Percentiles rank a stretch among this genome's conserved stretches.
Evolutionary conservation across 768 basidiomycete genomes (phyloP).

Genomic region (Pleurotus citrinopileatus): DNA sequence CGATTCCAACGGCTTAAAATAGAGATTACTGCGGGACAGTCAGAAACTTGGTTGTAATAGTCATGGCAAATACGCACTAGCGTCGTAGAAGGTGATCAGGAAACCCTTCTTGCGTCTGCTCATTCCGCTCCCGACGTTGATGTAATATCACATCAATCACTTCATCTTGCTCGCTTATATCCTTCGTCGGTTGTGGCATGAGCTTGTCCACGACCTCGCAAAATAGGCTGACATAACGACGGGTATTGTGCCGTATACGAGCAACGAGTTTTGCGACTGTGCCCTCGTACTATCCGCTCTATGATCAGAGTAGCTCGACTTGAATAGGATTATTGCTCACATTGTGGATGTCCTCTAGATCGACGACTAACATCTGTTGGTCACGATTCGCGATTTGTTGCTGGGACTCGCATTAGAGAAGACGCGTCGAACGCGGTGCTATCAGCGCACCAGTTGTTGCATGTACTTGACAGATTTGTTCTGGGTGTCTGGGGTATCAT

Average conservation of each 20-base stretch:
- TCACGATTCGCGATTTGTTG: constrained; percentile 94
- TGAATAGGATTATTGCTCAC: constrained; percentile 35
- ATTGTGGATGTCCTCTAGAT: constrained; percentile 82
- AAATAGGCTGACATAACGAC: constrained; percentile 89
- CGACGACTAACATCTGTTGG: constrained; percentile 84
- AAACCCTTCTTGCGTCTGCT: constrained; percentile 74
- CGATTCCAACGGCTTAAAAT: constrained; percentile 84
- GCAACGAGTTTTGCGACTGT: constrained; percentile 71
- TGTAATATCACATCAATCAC: constrained; percentile 96
- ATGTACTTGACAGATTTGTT: constrained; percentile 70
- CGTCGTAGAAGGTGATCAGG: constrained; percentile 89
- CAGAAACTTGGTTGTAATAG: constrained; percentile 13
- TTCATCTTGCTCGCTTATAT: constrained; percentile 88
- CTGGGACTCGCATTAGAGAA: constrained; percentile 38
- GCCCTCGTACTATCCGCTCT: constrained; percentile 55
- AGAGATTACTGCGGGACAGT: constrained; percentile 68
- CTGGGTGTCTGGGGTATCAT: constrained; percentile 28
- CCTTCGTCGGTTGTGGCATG: constrained; percentile 85
- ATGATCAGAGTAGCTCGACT: constrained; percentile 11
- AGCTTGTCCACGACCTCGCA: constrained; percentile 87
- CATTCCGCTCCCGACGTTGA: constrained; percentile 87
- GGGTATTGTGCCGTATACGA: constrained; percentile 80
- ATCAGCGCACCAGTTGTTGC: constrained; percentile 68
- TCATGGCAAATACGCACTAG: constrained; percentile 66
- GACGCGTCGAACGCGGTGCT: constrained; percentile 24